phyloP scores from a whole-genome alignment of 1,139 yeast species.

The Lodderomyces pseudojiufengensis region DNA sequence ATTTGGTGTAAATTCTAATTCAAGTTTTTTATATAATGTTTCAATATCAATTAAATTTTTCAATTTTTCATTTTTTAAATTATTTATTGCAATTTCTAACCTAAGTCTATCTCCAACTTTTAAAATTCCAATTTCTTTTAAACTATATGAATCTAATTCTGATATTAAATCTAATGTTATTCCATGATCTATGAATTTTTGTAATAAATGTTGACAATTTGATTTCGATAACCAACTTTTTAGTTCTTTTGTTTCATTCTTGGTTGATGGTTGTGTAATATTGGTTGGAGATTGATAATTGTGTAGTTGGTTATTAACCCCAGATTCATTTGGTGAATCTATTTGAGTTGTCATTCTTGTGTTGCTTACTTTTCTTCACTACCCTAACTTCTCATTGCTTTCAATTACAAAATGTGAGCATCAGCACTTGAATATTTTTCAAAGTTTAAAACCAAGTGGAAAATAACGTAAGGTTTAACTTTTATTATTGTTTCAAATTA shows the following conservation, averaged over 20 bases:
- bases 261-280: background rate
- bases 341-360: too few relatives aligned
- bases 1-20: slow-evolving; percentile 4
- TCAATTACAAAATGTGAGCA: too few relatives aligned
- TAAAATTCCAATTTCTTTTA: slow-evolving; percentile 69
- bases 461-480: too few relatives aligned
- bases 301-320: too few relatives aligned
- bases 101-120: slow-evolving; percentile 82
- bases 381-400: too few relatives aligned
- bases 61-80: slow-evolving; percentile 37
- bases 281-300: too few relatives aligned
- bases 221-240: slow-evolving; percentile 36
- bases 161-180: slow-evolving; percentile 58
- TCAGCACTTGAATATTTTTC: too few relatives aligned
- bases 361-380: too few relatives aligned
- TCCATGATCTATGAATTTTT: slow-evolving; percentile 43
- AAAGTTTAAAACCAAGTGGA: too few relatives aligned
- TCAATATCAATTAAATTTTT: slow-evolving; percentile 29
- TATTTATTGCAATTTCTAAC: slow-evolving; percentile 51
- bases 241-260: slow-evolving; percentile 19
- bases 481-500: too few relatives aligned
- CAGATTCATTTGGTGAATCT: too few relatives aligned
- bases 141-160: slow-evolving; percentile 63
- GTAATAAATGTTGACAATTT: slow-evolving; percentile 36
- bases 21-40: slow-evolving; percentile 19